Evolutionary conservation across 1,284 basidiomycete species (phyloP), one percentile per base, ranked within the genome.

Genomic region (Cutaneotrichosporon cavernicola): DNA sequence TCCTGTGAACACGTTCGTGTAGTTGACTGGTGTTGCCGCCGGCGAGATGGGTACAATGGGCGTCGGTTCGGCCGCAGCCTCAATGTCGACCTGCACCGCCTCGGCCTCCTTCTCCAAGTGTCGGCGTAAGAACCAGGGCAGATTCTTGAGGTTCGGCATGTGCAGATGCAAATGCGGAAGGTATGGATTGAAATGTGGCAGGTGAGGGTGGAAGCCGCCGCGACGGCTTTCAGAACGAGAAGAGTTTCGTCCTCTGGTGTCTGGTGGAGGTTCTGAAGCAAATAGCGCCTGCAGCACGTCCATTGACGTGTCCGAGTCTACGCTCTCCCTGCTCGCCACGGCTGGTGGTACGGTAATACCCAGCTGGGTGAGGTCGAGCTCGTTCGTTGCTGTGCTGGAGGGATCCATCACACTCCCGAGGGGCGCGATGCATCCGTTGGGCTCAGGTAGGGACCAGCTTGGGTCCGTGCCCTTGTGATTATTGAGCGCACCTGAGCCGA

Each of bases 61-160:
- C 16, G 43, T 47, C 11, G 56, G 16, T 9, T 18, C 30, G 8
- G 43, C 46, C 18, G 30, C 43, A 11, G 55, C 40, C 31, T 51
- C 49, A 7, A 36, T 36, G 18, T 46, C 53, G 1, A 30, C 56
- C 16, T 40, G 21, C 5, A 34, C 52, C 46, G 46, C 43, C 13
- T 21, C 16, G 22, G 69, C 68, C 52, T 76, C 69, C 50, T 56
- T 30, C 47, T 60, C 49, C 26, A 62, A 30, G 47, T 63, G 62
- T 5, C 62, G 62, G 14, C 30, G 51, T 21, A 61, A 16, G 60
- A 61, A 61, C 52, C 60, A 56, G 16, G 52, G 60, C 1, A 56
- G 40, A n/a, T 61, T 52, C 57, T 58, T 58, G 43, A 58, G 6
- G 18, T 56, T 56, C 22, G 55, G 55, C 21, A 56, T 18, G 8